A percentile compares a stretch with the other conserved stretches of the same genome.
These are phyloP conservation scores for Solanum virginianum DNA, from an alignment of 257 asterid genomes.

Conservation along the genomic window DNA sequence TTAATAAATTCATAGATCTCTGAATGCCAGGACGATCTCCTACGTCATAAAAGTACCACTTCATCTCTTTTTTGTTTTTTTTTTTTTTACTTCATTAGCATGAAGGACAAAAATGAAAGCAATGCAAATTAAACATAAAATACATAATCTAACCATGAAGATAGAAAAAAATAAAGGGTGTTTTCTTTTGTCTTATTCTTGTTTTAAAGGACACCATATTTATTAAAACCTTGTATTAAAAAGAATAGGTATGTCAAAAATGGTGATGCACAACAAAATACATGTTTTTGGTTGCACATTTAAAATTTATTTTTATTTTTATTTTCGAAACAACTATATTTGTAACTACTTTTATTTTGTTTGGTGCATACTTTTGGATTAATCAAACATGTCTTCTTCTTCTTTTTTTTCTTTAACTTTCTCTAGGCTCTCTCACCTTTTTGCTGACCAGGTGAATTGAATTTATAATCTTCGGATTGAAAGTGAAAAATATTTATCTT, in stretches of 20 bases:
- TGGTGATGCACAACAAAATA: neutral
- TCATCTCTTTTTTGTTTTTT: neutral
- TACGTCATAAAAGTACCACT: too few relatives aligned
- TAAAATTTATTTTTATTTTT: neutral
- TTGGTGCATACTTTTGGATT: neutral
- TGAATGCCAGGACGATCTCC: too few relatives aligned
- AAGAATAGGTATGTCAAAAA: neutral
- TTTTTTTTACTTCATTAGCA: neutral
- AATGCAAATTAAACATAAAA: neutral
- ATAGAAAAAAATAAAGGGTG: neutral
- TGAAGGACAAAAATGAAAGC: neutral
- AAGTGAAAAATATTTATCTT: too few relatives aligned
- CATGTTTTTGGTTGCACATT: neutral
- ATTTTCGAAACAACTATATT: neutral
- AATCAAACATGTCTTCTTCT: too few relatives aligned
- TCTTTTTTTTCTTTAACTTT: too few relatives aligned
- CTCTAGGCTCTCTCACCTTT: too few relatives aligned
- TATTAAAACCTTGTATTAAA: too few relatives aligned
- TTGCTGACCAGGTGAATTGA: too few relatives aligned
- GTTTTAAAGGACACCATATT: too few relatives aligned
- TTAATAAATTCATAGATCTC: too few relatives aligned
- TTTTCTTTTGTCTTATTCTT: neutral
- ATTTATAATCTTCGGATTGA: too few relatives aligned
- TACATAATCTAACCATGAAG: neutral
- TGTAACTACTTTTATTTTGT: neutral